Evolutionary conservation across 2,329 filamentous ascomycete genomes (phyloP).

Genomic region (Aspergillus eucalypticola): DNA sequence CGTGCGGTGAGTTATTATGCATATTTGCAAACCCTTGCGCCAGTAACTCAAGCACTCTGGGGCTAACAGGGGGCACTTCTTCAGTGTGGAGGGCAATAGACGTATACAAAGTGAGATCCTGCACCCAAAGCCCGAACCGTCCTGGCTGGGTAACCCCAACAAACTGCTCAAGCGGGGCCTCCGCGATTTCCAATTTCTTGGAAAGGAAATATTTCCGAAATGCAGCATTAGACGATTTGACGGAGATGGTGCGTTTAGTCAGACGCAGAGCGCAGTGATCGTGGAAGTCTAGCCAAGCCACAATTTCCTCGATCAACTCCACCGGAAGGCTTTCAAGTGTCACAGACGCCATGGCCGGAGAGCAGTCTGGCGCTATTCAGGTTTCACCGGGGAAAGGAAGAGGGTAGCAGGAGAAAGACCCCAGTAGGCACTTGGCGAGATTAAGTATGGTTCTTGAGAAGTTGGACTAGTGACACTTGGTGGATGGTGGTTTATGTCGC

Average conservation of each 20-base stretch:
- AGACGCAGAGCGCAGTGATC: slow-evolving; percentile 1
- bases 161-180: background rate
- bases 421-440: background rate
- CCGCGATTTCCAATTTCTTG: background rate
- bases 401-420: background rate
- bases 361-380: background rate
- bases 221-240: background rate
- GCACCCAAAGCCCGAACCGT: background rate
- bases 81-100: too few species aligned
- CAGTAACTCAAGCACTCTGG: background rate
- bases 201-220: background rate
- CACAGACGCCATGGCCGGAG: background rate
- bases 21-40: background rate
- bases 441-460: background rate
- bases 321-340: background rate
- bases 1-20: background rate
- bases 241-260: background rate
- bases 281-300: background rate
- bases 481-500: background rate
- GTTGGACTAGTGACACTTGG: background rate
- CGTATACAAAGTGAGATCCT: background rate
- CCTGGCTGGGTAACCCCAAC: background rate
- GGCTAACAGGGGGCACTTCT: too few species aligned
- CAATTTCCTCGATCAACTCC: background rate
- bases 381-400: background rate